phyloP scores from a whole-genome alignment of 441 rosid species.

The Erysimum pusillum region DNA sequence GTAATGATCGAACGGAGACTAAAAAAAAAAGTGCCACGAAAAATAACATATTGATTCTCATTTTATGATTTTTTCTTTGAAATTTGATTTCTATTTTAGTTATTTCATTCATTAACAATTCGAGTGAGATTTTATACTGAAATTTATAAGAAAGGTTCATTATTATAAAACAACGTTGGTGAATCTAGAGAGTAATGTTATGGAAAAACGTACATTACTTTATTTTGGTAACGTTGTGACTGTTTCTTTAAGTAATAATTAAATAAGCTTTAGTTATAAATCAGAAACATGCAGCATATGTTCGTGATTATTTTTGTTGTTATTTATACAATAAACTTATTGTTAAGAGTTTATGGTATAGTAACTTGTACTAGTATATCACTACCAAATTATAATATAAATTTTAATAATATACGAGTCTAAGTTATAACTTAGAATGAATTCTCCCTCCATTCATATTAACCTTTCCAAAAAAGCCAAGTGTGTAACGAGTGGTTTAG shows the following conservation, averaged over 20 bases:
- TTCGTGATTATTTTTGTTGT: too few relatives aligned
- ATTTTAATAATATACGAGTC: too few relatives aligned
- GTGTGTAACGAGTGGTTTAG: too few relatives aligned
- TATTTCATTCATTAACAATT: neutral
- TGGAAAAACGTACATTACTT: neutral
- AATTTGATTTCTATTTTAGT: neutral
- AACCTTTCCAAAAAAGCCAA: too few relatives aligned
- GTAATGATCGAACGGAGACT: constrained; percentile 23
- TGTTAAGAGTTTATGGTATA: too few relatives aligned
- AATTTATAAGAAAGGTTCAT: constrained; percentile 7
- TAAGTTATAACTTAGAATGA: too few relatives aligned
- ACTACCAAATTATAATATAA: too few relatives aligned
- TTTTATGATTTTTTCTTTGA: constrained; percentile 11
- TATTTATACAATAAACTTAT: too few relatives aligned
- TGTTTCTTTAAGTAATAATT: neutral
- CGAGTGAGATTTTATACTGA: constrained; percentile 3
- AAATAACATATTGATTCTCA: constrained; percentile 28
- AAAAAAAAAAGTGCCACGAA: constrained; percentile 21
- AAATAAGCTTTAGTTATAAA: neutral
- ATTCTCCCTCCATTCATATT: too few relatives aligned
- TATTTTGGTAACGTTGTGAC: neutral
- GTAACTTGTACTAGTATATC: too few relatives aligned
- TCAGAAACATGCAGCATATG: neutral
- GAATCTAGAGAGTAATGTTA: neutral
- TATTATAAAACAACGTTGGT: constrained; percentile 5